phyloP scores from a whole-genome alignment of 352 stramenopile species.

The Phytopythium litorale region DNA sequence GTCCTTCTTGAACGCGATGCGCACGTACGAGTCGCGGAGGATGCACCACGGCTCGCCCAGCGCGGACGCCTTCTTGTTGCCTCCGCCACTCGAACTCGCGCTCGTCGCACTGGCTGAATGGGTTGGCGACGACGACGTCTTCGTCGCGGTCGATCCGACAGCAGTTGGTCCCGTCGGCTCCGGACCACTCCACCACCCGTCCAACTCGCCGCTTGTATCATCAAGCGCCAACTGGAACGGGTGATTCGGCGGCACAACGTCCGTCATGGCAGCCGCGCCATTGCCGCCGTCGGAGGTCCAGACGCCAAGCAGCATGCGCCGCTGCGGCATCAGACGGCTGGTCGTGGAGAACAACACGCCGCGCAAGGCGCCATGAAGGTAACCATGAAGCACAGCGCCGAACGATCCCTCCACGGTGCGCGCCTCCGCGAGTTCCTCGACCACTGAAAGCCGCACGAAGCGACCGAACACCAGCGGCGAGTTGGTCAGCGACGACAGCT shows the following conservation, averaged over 20 bases:
- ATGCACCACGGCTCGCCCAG: slow-evolving; percentile 53
- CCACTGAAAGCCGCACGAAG: slow-evolving; percentile 60
- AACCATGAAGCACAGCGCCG: slow-evolving; percentile 63
- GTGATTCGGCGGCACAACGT: slow-evolving; percentile 61
- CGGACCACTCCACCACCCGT: slow-evolving; percentile 73
- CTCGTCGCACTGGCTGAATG: slow-evolving; percentile 3
- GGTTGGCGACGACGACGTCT: background rate
- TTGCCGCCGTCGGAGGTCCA: slow-evolving; percentile 46
- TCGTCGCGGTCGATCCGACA: slow-evolving; percentile 11
- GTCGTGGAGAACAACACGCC: slow-evolving; percentile 41
- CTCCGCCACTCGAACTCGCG: background rate
- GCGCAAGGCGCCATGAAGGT: slow-evolving; percentile 52
- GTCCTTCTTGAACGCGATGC: slow-evolving; percentile 88
- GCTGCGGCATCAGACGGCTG: slow-evolving; percentile 13
- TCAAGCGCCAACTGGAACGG: slow-evolving; percentile 67
- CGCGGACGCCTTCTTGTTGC: background rate
- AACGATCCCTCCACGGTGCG: slow-evolving; percentile 67
- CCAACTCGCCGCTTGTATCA: slow-evolving; percentile 42
- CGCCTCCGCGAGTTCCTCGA: slow-evolving; percentile 43
- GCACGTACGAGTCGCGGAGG: slow-evolving; percentile 82
- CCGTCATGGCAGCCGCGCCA: slow-evolving; percentile 42
- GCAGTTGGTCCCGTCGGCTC: slow-evolving; percentile 20
- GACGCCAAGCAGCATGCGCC: slow-evolving; percentile 45
- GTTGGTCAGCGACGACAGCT: slow-evolving; percentile 36
- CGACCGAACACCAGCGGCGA: slow-evolving; percentile 33